These are phyloP conservation scores for Solanum virginianum DNA, from an alignment of 257 asterid genomes.

Conservation along the genomic window DNA sequence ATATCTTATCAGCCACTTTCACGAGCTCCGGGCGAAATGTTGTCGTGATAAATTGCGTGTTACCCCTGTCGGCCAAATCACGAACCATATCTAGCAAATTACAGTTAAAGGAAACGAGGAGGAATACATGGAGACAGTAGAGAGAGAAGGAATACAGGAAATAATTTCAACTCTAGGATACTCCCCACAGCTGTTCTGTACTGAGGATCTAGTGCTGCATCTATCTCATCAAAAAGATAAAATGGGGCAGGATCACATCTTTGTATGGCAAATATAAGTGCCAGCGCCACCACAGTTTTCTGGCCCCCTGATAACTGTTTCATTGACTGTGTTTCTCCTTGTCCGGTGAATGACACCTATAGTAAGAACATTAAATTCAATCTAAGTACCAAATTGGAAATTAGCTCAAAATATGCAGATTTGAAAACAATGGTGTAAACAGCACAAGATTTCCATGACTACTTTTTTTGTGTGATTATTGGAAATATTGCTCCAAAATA, in stretches of 20 bases:
- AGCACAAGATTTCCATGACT: not conserved
- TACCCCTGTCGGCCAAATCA: constrained; percentile 74
- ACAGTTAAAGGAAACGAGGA: constrained; percentile 25
- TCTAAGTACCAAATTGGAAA: not conserved
- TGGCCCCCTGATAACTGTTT: constrained; percentile 98
- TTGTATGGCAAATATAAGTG: constrained; percentile 90
- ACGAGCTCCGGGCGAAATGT: constrained; percentile 90
- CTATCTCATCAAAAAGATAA: constrained; percentile 97
- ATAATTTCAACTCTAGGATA: constrained; percentile 44
- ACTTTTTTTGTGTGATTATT: not conserved
- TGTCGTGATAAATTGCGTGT: constrained; percentile 88
- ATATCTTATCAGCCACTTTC: constrained; percentile 92
- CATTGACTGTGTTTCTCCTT: constrained; percentile 98
- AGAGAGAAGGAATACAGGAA: not conserved
- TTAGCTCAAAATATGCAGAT: not conserved
- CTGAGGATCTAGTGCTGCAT: constrained; percentile 99
- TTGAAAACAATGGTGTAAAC: not conserved
- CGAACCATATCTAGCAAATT: constrained; percentile 76
- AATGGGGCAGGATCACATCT: constrained; percentile 99
- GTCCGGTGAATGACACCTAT: constrained; percentile 96
- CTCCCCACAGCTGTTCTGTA: constrained; percentile 99
- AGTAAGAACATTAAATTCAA: not conserved
- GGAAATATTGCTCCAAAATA: not conserved
- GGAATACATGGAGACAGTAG: not conserved
- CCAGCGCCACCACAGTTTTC: constrained; percentile 94